phyloP scores from a whole-genome alignment of 345 rosid genomes.

The Rubroshorea leprosula region DNA sequence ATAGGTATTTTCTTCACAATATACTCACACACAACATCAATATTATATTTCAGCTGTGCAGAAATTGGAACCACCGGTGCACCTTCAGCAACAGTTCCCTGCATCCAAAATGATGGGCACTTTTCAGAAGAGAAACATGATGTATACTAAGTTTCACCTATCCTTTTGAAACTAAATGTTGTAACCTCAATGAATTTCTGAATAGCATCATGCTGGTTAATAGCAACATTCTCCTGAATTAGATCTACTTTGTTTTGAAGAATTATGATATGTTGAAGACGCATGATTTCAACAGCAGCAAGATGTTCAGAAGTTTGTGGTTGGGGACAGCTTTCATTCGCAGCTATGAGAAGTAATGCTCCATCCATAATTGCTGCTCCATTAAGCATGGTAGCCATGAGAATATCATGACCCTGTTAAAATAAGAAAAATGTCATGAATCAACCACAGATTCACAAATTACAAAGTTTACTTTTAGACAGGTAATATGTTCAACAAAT shows the following conservation, averaged over 20 bases:
- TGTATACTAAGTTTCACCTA: not conserved
- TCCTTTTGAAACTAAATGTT: not conserved
- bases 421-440: too few relatives aligned
- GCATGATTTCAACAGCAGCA: constrained; percentile 98
- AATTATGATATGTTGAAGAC: constrained; percentile 82
- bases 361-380: constrained; percentile 99
- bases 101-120: constrained; percentile 9
- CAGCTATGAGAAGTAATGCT: constrained; percentile 90
- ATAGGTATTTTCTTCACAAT: constrained; percentile 90
- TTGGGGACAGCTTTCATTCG: constrained; percentile 95
- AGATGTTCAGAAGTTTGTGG: constrained; percentile 99
- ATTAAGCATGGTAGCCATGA: constrained; percentile 99
- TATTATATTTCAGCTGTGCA: constrained; percentile 89
- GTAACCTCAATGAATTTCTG: constrained; percentile 73
- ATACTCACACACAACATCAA: constrained; percentile 92
- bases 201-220: constrained; percentile 87
- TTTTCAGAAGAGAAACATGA: not conserved
- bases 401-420: constrained; percentile 92
- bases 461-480: not conserved
- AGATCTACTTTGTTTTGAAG: constrained; percentile 97
- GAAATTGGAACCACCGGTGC: constrained; percentile 95
- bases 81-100: constrained; percentile 92
- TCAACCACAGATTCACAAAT: not conserved
- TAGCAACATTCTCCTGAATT: constrained; percentile 90
- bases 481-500: not conserved